Conservation (phyloP, 805 yeast species). For the Starmerella tilneyi region DNA sequence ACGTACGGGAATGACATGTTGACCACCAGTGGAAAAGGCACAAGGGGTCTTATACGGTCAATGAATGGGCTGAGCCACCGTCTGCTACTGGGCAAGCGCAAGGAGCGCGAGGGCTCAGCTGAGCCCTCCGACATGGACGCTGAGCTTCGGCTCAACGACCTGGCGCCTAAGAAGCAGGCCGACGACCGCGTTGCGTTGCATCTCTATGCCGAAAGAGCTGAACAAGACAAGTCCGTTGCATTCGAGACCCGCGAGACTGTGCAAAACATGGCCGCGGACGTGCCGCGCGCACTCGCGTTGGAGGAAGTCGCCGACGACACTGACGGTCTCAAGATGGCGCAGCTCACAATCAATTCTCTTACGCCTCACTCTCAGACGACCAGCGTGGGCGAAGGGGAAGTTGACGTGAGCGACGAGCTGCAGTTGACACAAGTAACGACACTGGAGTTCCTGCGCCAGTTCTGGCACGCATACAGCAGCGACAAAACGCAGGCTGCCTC, state of each 20-base stretch:
- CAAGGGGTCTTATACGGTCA: constrained; percentile 66
- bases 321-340: constrained; percentile 15
- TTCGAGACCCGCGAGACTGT: constrained; percentile 3
- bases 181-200: constrained; percentile 11
- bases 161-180: constrained; percentile 16
- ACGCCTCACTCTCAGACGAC: constrained; percentile 12
- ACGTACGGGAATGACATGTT: constrained; percentile 58
- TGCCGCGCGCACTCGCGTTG: constrained; percentile 44
- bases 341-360: constrained; percentile 7
- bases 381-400: background rate
- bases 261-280: background rate
- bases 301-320: constrained; percentile 50
- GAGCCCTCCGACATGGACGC: constrained; percentile 18
- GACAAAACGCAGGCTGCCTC: constrained; percentile 32
- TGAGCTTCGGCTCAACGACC: constrained; percentile 27
- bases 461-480: constrained; percentile 39
- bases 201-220: background rate
- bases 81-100: constrained; percentile 46
- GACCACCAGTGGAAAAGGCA: constrained; percentile 41
- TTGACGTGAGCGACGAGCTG: constrained; percentile 30
- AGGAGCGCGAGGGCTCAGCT: constrained; percentile 25
- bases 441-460: constrained; percentile 63
- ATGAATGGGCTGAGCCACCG: constrained; percentile 82
- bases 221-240: background rate
- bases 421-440: constrained; percentile 61